Conservation (phyloP, 257 asterid species). For the Nicotiana attenuata region DNA sequence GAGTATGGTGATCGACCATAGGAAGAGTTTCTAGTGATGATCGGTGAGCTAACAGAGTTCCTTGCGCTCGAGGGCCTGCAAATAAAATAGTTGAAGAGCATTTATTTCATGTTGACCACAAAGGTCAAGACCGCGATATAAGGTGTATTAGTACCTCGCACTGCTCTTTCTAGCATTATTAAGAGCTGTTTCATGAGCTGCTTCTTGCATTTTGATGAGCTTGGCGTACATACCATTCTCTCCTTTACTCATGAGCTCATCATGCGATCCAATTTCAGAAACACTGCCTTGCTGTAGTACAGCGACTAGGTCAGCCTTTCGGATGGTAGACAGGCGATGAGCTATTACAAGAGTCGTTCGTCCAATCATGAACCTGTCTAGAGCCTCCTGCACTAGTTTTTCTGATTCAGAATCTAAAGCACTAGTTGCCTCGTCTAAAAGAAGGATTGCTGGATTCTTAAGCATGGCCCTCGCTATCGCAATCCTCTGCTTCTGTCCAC, state of each 20-base stretch:
- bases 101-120: not conserved
- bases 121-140: too few relatives aligned
- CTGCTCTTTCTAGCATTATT: conserved; percentile 77
- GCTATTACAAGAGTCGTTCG: conserved; percentile 89
- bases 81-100: not conserved
- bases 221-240: conserved; percentile 72
- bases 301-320: conserved; percentile 80
- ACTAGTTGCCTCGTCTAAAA: conserved; percentile 85
- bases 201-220: conserved; percentile 86
- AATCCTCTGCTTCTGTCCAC: conserved; percentile 91
- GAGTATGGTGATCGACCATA: conserved; percentile 90
- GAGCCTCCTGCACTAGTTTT: conserved; percentile 87
- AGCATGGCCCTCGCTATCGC: conserved; percentile 94
- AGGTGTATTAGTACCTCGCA: conserved; percentile 47
- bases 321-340: conserved; percentile 83
- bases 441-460: conserved; percentile 70
- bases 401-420: conserved; percentile 89
- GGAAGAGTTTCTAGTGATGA: conserved; percentile 79
- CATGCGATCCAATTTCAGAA: conserved; percentile 75
- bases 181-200: conserved; percentile 75
- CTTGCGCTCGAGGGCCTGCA: conserved; percentile 93
- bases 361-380: conserved; percentile 88
- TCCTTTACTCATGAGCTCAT: conserved; percentile 73
- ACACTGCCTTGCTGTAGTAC: conserved; percentile 53
- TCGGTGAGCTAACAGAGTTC: conserved; percentile 87